Base-by-base conservation (phyloP, 768 basidiomycete species). In the Leccinum disarticulatum region DNA sequence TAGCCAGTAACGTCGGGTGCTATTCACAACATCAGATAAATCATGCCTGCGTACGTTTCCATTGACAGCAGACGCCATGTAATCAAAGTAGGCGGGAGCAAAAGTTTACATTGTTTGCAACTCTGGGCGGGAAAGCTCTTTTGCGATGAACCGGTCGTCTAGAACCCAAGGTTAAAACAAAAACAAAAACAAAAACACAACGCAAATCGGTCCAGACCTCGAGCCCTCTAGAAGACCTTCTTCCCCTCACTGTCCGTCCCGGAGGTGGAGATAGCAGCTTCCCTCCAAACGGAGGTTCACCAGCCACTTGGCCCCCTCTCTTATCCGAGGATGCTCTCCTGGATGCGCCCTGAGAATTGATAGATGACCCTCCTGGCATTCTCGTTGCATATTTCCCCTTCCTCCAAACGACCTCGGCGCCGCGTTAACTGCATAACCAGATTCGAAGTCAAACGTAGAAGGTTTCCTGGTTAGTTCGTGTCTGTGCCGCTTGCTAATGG, bases 141-240 rank as follows among this genome's bases (percentile, higher is more conserved):
- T 99, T 35, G 96, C 93, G 64, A 99, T 97, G 80, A 98, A 98
- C 6, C 97, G 93, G 72, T 98, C 95, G 69, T 99, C 96, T 97
- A 57, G 17, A 11, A 62, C 25, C 14, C 43, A 50, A 50, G 14
- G 48, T 46, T 2, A 65, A 30, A 9, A 22, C 22, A 22, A 22
- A 22, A 22, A 22, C 22, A 38, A 8, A 41, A 19, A 19, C 38
- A 53, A 52, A 43, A 9, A n/a, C 36, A 52, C 47, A 54, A 41
- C 56, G 28, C 38, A 53, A 19, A 59, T 25, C 22, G 3, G 10
- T 9, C 64, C 79, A 43, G 60, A 93, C 95, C 95, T 79, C 87
- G 81, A 15, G 96, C 22, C 65, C 62, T 56, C 78, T 77, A 27
- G 72, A 63, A 50, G 69, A 66, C 28, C 68, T 53, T 58, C 74